phyloP scores from a whole-genome alignment of 768 basidiomycete genomes.

The Termitomyces sp. region DNA sequence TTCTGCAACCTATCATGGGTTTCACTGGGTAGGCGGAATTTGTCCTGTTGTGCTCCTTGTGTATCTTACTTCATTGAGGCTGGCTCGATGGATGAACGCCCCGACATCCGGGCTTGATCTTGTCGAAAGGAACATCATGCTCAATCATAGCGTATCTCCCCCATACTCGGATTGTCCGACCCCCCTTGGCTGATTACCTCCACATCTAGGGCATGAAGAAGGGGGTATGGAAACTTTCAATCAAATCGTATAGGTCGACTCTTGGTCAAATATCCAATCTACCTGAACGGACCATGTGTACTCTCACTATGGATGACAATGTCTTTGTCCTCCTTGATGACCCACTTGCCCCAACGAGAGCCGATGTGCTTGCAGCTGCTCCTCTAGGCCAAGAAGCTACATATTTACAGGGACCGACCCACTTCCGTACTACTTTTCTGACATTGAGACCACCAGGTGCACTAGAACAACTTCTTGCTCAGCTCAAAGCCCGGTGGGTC shows the following conservation, averaged over 20 bases:
- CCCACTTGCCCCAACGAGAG: conserved; percentile 63
- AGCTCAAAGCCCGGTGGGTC: conserved; percentile 74
- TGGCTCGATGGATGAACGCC: conserved; percentile 84
- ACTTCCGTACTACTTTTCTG: conserved; percentile 75
- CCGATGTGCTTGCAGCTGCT: conserved; percentile 50
- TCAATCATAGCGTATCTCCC: conserved; percentile 60
- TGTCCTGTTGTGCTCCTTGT: background rate
- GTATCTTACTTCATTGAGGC: conserved; percentile 32
- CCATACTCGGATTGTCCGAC: background rate
- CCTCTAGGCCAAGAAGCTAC: conserved; percentile 38
- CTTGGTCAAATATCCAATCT: conserved; percentile 51
- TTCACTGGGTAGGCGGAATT: conserved; percentile 60
- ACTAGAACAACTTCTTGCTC: conserved; percentile 69
- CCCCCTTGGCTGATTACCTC: background rate
- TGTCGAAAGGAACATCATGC: conserved; percentile 62
- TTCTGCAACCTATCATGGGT: no score
- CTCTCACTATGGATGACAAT: conserved; percentile 76
- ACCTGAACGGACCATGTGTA: conserved; percentile 68
- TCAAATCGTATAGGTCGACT: conserved; percentile 75
- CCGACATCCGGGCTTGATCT: conserved; percentile 67
- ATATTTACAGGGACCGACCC: conserved; percentile 48
- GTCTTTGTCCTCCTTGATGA: conserved; percentile 81
- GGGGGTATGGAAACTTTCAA: conserved; percentile 66
- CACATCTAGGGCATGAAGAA: conserved; percentile 47
- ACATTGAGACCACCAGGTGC: conserved; percentile 72